These are phyloP conservation scores for Coemansia sp. DNA, from an alignment of 192 early-diverging fungal genomes.

Conservation along the genomic window DNA sequence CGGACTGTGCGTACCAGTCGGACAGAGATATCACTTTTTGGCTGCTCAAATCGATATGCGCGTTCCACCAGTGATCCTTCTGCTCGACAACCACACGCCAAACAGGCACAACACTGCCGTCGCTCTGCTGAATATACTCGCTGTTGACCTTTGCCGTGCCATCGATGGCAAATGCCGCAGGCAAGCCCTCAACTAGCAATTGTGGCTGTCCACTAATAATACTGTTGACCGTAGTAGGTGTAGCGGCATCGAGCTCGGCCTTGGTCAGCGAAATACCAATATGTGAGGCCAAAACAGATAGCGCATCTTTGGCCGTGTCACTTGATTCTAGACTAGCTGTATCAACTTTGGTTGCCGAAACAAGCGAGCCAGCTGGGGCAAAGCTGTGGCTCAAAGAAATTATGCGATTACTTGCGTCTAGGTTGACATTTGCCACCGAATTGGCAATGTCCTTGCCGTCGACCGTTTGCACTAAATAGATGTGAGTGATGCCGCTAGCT, in stretches of 20 bases:
- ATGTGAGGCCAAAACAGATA: slow-evolving; percentile 11
- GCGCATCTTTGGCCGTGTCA: slow-evolving; percentile 8
- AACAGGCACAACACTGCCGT: slow-evolving; percentile 63
- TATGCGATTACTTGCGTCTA: slow-evolving; percentile 60
- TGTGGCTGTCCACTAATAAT: background rate
- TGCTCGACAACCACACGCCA: slow-evolving; percentile 84
- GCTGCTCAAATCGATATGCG: slow-evolving; percentile 60
- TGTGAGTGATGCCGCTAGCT: slow-evolving; percentile 80
- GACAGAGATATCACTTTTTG: slow-evolving; percentile 68
- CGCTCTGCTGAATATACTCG: slow-evolving; percentile 65
- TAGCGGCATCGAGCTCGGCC: background rate
- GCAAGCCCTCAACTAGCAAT: slow-evolving; percentile 22
- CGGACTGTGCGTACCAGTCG: slow-evolving; percentile 82
- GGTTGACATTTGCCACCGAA: slow-evolving; percentile 81
- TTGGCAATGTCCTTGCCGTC: slow-evolving; percentile 76
- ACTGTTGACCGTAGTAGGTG: background rate
- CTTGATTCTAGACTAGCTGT: background rate
- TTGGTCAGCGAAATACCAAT: slow-evolving; percentile 3
- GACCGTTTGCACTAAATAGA: slow-evolving; percentile 74
- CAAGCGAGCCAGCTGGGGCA: slow-evolving; percentile 12
- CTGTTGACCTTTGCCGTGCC: slow-evolving; percentile 54
- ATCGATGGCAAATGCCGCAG: slow-evolving; percentile 30
- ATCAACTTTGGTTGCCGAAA: background rate
- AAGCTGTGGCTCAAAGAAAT: slow-evolving; percentile 77
- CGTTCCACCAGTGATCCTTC: slow-evolving; percentile 81